Evolutionary conservation across 495 filamentous ascomycete species (phyloP).

Genomic region (Paragyromitra xinjiangensis): DNA sequence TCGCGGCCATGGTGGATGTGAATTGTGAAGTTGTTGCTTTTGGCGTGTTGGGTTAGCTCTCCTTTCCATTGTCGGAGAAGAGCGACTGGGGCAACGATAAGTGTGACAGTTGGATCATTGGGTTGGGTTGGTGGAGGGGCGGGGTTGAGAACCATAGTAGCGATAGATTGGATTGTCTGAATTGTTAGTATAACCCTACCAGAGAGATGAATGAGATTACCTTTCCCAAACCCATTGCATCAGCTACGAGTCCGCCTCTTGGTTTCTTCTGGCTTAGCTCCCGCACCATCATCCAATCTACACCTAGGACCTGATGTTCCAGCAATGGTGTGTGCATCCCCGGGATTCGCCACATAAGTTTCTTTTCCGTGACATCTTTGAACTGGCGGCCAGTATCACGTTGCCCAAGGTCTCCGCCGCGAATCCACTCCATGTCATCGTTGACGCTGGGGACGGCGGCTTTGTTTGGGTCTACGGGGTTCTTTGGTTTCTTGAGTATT

Average conservation of each 20-base stretch:
- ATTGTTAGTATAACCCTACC: neutral
- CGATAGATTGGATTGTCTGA: constrained; percentile 78
- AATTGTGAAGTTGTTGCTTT: constrained; percentile 61
- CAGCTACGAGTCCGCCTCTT: constrained; percentile 71
- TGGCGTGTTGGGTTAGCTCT: constrained; percentile 68
- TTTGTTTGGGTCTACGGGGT: neutral
- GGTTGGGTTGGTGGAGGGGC: constrained; percentile 52
- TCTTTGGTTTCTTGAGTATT: constrained; percentile 4
- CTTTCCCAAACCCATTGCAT: constrained; percentile 78
- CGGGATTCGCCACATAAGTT: constrained; percentile 53
- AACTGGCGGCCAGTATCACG: constrained; percentile 9
- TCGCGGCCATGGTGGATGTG: constrained; percentile 69
- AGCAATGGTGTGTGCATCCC: constrained; percentile 54
- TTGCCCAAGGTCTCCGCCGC: constrained; percentile 27
- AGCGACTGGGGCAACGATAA: constrained; percentile 71
- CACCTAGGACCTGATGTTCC: constrained; percentile 56
- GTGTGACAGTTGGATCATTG: constrained; percentile 59
- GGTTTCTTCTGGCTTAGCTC: constrained; percentile 42
- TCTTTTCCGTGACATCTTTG: constrained; percentile 58
- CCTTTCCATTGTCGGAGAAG: constrained; percentile 75
- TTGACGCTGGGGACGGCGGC: neutral
- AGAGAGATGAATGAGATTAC: constrained; percentile 13
- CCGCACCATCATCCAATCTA: constrained; percentile 57
- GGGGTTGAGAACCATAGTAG: constrained; percentile 68
- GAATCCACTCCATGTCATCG: constrained; percentile 43